Evolutionary conservation across 2,329 filamentous ascomycete genomes (phyloP), one percentile per base, ranked within the genome.

Genomic region (Venturia pyrina): DNA sequence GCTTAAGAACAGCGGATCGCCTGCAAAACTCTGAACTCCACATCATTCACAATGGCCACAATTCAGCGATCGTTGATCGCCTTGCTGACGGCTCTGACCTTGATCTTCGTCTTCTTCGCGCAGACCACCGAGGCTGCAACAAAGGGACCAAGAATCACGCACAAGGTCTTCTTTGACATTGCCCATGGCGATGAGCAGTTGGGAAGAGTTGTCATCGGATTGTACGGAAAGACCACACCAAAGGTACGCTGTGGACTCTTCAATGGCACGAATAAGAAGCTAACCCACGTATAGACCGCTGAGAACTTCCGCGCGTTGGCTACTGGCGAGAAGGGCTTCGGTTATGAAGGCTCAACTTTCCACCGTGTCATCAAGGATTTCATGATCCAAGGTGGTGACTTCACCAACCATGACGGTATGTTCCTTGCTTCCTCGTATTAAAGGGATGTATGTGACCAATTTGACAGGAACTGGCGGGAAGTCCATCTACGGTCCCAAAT

Each of bases 111-210:
- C 71, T 86, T 91, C 80, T 87, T 96, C 75, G 83, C 89, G 71
- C 88, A 91, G 78, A 84, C 86, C 43, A 87, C 85, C 67, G 86
- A 89, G 71, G 89, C 90, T 65, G 60, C 60, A 17, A 82, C 82
- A 70, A 91, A 93, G 82, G 93, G 95, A 60, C 93, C 91, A 69
- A 96, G 95, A 87, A 93, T 97, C 82, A 97, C 93, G 73, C 83
- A 90, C 83, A 96, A 96, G 87, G 85, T 95, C 79, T 95, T 86
- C 83, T 93, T 96, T 77, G 90, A 95, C 78, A 87, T 96, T 70
- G 79, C 83, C 73, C 87, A 91, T 73, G 91, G 88, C 73, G 90
- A 90, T 69, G 82, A 91, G 78, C 76, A 83, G 61, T 75, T 93
- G 53, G 91, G 91, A 68, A 86, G 89, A 68, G 83, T 96, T 71